These are phyloP conservation scores for Carnegiea gigantea DNA, from an alignment of 179 eudicot species.

Conservation along the genomic window DNA sequence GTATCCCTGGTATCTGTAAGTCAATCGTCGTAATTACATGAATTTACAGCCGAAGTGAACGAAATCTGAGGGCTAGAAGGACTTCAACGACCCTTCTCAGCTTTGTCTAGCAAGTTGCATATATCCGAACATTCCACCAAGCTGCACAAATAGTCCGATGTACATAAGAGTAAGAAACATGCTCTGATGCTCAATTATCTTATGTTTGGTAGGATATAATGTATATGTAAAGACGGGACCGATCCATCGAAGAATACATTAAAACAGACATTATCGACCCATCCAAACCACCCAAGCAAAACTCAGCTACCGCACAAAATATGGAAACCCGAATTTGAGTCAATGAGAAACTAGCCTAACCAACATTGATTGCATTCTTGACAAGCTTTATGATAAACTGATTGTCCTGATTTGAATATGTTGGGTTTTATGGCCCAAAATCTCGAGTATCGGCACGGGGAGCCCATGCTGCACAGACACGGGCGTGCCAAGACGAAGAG, in stretches of 20 bases:
- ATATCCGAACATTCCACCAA: constrained; percentile 85
- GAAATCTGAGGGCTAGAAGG: background rate
- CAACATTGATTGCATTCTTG: too few species aligned
- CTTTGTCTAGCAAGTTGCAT: constrained; percentile 74
- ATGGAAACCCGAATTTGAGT: background rate
- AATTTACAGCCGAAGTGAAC: background rate
- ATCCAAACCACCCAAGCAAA: background rate
- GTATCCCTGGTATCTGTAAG: background rate
- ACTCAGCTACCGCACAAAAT: background rate
- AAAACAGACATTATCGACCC: background rate
- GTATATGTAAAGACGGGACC: background rate
- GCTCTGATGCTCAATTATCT: too few species aligned
- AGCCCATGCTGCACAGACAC: too few species aligned
- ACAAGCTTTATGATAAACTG: too few species aligned
- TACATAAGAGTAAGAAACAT: background rate
- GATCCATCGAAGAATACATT: background rate
- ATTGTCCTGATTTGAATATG: too few species aligned
- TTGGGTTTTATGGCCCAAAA: too few species aligned
- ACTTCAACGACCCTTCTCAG: constrained; percentile 57
- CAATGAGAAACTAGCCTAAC: background rate
- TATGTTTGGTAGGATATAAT: background rate
- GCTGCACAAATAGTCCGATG: constrained; percentile 32
- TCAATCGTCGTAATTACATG: background rate
- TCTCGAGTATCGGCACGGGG: too few species aligned
- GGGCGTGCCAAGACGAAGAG: too few species aligned